Percentiles rank a stretch among this genome's conserved stretches.
Evolutionary conservation across 192 early-diverging fungal species (phyloP).

Genomic region (Rhizophagus sp.): DNA sequence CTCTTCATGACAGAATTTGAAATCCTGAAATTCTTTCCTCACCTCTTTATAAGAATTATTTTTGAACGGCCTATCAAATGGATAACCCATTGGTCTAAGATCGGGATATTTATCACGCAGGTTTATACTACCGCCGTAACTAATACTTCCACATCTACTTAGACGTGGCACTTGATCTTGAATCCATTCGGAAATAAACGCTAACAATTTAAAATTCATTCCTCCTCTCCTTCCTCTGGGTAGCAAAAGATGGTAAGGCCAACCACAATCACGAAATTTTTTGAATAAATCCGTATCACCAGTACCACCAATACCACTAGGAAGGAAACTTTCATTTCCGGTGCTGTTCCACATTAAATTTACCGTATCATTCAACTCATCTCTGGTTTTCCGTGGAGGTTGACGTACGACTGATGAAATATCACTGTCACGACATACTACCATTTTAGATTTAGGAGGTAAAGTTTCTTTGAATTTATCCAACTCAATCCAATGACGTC

Average conservation of each 20-base stretch:
- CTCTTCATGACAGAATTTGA: background rate
- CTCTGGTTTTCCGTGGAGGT: background rate
- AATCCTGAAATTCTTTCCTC: background rate
- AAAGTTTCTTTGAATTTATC: background rate
- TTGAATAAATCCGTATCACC: too few relatives aligned
- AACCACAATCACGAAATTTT: slow-evolving; percentile 4
- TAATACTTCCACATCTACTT: too few relatives aligned
- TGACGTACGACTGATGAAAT: background rate
- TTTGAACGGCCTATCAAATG: slow-evolving; percentile 13
- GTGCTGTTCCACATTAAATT: too few relatives aligned
- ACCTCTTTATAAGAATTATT: background rate
- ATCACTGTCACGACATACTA: background rate
- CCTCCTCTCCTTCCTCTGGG: background rate
- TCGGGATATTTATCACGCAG: slow-evolving; percentile 17
- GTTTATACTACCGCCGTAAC: too few relatives aligned
- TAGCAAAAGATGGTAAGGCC: slow-evolving; percentile 12
- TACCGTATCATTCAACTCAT: background rate
- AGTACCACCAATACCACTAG: too few relatives aligned
- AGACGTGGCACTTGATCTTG: background rate
- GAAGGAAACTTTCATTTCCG: too few relatives aligned
- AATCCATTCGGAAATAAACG: background rate
- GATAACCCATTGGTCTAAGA: background rate
- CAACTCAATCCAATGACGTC: background rate
- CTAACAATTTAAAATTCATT: slow-evolving; percentile 15
- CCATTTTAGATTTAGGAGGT: background rate